Percentiles rank a stretch among this genome's conserved stretches.
Conservation (phyloP, 768 basidiomycete genomes). For the Serpula lacrymans region DNA sequence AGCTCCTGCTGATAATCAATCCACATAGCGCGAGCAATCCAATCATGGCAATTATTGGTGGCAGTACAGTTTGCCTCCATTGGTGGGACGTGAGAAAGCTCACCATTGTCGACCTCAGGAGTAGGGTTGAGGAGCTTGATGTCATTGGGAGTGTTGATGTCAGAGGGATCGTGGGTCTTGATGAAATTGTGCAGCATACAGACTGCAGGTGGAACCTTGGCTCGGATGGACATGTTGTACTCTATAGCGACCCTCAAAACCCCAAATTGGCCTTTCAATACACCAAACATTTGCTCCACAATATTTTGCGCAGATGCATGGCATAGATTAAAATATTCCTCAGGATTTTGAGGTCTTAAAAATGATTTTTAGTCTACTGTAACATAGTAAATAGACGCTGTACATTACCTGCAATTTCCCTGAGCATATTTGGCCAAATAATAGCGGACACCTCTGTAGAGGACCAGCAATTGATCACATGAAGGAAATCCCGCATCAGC, state of each 20-base stretch:
- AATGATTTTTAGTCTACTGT: no score
- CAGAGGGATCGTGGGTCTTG: conserved; percentile 13
- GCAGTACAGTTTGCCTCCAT: neutral
- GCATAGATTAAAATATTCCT: conserved; percentile 23
- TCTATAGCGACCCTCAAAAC: conserved; percentile 9
- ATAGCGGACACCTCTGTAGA: conserved; percentile 34
- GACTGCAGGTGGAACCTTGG: conserved; percentile 12
- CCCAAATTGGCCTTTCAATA: conserved; percentile 11
- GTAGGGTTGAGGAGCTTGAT: neutral
- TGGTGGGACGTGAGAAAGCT: neutral
- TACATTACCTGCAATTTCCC: neutral
- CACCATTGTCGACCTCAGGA: no score
- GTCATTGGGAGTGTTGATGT: neutral
- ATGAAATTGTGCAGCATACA: conserved; percentile 21
- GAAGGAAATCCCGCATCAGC: conserved; percentile 27
- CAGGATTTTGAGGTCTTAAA: conserved; percentile 12
- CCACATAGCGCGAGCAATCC: conserved; percentile 1
- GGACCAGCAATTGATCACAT: conserved; percentile 29
- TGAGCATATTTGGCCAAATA: conserved; percentile 23
- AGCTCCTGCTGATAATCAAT: no score
- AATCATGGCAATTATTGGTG: no score
- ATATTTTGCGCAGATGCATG: conserved; percentile 21
- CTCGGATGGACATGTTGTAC: conserved; percentile 12
- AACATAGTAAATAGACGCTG: no score
- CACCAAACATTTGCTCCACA: conserved; percentile 21